Evolutionary conservation across 2,329 filamentous ascomycete species (phyloP).

Genomic region (Bipolaris sorokiniana): DNA sequence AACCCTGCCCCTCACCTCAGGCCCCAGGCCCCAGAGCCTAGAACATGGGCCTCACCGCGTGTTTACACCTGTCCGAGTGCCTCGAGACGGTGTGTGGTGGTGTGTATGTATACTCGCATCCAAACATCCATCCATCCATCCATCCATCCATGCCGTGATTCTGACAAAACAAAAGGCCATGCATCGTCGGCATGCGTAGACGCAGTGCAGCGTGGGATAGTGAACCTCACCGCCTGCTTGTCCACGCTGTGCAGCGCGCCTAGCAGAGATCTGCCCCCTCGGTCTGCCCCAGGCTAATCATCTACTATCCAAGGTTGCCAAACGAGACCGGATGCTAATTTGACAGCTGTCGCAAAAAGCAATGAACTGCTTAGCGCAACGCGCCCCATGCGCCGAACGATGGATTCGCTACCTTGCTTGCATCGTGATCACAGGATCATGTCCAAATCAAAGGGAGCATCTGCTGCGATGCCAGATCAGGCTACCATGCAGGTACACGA

Average conservation of each 20-base stretch:
- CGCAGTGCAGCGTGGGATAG: not conserved
- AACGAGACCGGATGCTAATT: conserved; percentile 6
- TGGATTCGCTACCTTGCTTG: conserved; percentile 21
- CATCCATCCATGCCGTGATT: no score
- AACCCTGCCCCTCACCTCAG: not conserved
- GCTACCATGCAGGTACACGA: conserved; percentile 17
- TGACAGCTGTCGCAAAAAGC: conserved; percentile 19
- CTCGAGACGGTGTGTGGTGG: not conserved
- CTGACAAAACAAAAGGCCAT: not conserved
- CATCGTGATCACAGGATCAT: conserved; percentile 7
- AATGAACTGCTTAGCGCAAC: conserved; percentile 17
- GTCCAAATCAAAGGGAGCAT: conserved; percentile 18
- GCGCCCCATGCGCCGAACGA: conserved; percentile 21
- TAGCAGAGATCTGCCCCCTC: conserved; percentile 6
- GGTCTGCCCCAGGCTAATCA: conserved; percentile 4
- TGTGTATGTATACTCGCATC: no score
- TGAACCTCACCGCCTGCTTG: conserved; percentile 11
- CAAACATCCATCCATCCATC: no score
- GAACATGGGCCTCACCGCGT: not conserved
- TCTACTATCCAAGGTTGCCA: conserved; percentile 5
- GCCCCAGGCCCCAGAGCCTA: not conserved
- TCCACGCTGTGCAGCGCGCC: not conserved
- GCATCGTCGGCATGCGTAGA: not conserved
- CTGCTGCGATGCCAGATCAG: conserved; percentile 17
- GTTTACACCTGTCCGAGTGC: not conserved